Evolutionary conservation across 768 basidiomycete species (phyloP).

Genomic region (Boletus subparvulus): DNA sequence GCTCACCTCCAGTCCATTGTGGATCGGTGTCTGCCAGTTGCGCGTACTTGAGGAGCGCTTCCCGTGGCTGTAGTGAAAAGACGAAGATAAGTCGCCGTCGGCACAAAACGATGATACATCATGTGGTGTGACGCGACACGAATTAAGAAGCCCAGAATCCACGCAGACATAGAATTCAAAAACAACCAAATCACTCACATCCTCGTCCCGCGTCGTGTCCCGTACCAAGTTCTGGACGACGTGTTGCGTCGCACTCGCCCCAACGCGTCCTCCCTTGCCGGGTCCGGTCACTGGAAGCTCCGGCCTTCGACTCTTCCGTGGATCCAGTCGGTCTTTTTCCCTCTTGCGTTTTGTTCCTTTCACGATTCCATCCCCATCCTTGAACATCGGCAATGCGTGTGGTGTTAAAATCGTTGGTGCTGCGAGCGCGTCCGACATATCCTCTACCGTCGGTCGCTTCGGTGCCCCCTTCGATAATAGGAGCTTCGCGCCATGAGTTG

Average conservation of each 20-base stretch:
- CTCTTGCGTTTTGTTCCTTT: conserved; percentile 82
- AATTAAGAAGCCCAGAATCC: conserved; percentile 3
- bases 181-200: conserved; percentile 64
- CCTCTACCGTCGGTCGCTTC: conserved; percentile 78
- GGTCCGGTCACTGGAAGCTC: conserved; percentile 92
- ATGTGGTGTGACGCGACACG: conserved; percentile 15
- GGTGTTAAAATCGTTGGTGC: conserved; percentile 91
- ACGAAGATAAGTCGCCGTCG: conserved; percentile 20
- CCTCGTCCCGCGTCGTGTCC: conserved; percentile 88
- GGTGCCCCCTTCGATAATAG: conserved; percentile 84
- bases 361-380: conserved; percentile 68
- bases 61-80: conserved; percentile 70
- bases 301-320: conserved; percentile 88
- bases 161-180: background rate
- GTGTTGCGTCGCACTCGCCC: conserved; percentile 96
- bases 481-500: conserved; percentile 90
- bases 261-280: conserved; percentile 90
- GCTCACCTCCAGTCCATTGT: conserved; percentile 81
- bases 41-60: conserved; percentile 94
- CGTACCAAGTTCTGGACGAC: conserved; percentile 93
- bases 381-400: conserved; percentile 89
- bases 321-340: conserved; percentile 86
- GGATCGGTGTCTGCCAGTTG: conserved; percentile 72
- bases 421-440: conserved; percentile 82
- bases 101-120: conserved; percentile 13